Evolutionary conservation across 164 flowering plant genomes (phyloP).

Genomic region (Echeveria elegans): DNA sequence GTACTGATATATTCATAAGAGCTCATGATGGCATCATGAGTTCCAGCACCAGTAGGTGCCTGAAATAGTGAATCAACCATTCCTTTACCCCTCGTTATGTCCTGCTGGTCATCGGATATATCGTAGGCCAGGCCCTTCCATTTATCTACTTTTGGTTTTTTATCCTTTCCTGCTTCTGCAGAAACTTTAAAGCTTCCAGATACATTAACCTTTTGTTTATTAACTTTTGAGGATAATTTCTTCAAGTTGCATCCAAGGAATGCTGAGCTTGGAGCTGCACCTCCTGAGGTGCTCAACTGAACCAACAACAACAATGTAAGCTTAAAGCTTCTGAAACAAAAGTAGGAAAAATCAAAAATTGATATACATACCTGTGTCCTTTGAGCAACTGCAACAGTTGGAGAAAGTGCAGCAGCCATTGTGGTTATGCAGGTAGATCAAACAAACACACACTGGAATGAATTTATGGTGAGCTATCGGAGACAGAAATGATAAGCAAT

Average conservation of each 20-base stretch:
- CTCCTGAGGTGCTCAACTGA: slow-evolving; percentile 21
- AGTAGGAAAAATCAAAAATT: neutral
- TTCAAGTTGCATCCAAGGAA: slow-evolving; percentile 15
- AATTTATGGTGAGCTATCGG: neutral
- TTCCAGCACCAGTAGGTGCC: slow-evolving; percentile 23
- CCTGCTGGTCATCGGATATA: slow-evolving; percentile 30
- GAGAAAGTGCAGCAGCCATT: neutral
- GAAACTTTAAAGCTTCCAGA: slow-evolving; percentile 18
- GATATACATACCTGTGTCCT: neutral
- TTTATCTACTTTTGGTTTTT: slow-evolving; percentile 19
- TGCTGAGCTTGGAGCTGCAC: slow-evolving; percentile 17
- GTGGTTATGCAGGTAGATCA: neutral
- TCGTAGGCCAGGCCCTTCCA: slow-evolving; percentile 28
- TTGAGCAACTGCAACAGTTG: neutral
- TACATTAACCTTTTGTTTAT: slow-evolving; percentile 6
- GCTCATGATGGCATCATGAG: slow-evolving; percentile 24
- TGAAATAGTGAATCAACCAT: slow-evolving; percentile 30
- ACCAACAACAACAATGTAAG: slow-evolving; percentile 12
- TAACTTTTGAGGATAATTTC: slow-evolving; percentile 11
- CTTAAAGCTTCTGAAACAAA: neutral
- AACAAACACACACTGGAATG: neutral
- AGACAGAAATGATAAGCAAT: neutral
- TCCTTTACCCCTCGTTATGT: slow-evolving; percentile 31
- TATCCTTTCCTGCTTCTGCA: slow-evolving; percentile 18
- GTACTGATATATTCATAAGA: slow-evolving; percentile 24